Evolutionary conservation across 345 rosid genomes (phyloP), one percentile per base, ranked within the genome.

Genomic region (Ailanthus altissimus): DNA sequence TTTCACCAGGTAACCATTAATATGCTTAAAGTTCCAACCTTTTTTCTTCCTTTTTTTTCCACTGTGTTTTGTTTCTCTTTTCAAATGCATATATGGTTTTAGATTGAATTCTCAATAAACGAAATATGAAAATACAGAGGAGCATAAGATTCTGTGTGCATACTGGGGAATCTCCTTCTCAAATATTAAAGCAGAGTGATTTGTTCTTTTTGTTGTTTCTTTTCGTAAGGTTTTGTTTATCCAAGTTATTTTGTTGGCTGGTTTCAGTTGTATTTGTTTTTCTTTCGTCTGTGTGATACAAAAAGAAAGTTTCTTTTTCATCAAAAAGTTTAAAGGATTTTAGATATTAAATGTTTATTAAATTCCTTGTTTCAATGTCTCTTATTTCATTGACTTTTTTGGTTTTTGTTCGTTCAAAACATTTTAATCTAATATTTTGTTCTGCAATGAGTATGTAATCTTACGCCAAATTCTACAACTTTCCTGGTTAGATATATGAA

Each of bases 1-100:
- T 79, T 81, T 83, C 80, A 73, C 78, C 84, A 73, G 94, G 93
- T 90, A 58, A 64, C 59, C 1, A 32, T 6, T 56, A 18, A 20
- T 57, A 46, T 74, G n/a, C 46, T 12, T 61, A 1, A 16, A 42
- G 62, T 46, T 13, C 50, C 8, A 54, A 46, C 51, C 51, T 51
- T 70, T 36, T 78, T 23, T 10, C 6, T 9, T 67, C 23, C 43
- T 57, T 42, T 63, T 73, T 58, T 67, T 53, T 42, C 20, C 67
- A 0, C 18, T 77, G 8, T 18, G 72, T 6, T 82, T 61, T 65
- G n/a, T 25, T 67, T 67, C 36, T 9, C 8, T 50, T 75, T 68
- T 75, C 65, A 61, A 45, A 82, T 78, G 83, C 77, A 72, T 82
- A 78, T 69, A 57, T 77, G 65, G 75, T 79, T 81, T 80, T 67